Evolutionary conservation across 306 rosid genomes (phyloP).

Genomic region (Trichosanthes cucumerina): DNA sequence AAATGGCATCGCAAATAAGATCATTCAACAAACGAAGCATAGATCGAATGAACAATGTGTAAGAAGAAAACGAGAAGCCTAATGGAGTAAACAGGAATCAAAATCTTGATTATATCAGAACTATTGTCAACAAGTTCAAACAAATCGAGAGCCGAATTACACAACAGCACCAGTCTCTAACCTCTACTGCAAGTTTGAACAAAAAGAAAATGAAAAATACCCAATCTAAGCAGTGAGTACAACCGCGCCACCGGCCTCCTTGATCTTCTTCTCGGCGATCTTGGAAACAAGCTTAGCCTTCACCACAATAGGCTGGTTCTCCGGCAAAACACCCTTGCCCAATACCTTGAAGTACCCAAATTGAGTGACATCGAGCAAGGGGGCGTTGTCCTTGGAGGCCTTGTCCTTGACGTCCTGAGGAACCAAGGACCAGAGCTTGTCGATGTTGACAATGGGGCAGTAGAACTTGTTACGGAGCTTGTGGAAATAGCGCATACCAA

Average conservation of each 20-base stretch:
- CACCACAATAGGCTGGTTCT: slow-evolving; percentile 47
- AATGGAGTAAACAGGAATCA: not conserved
- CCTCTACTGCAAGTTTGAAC: not conserved
- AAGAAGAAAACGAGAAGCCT: not conserved
- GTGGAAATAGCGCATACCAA: slow-evolving; percentile 41
- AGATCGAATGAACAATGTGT: not conserved
- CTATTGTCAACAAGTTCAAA: no score
- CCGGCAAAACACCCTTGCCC: slow-evolving; percentile 54
- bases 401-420: slow-evolving; percentile 56
- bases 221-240: slow-evolving; percentile 38
- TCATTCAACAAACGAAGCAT: not conserved
- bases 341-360: slow-evolving; percentile 54
- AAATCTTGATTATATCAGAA: not conserved
- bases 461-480: slow-evolving; percentile 62
- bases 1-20: not conserved
- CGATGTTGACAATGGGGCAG: slow-evolving; percentile 60
- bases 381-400: slow-evolving; percentile 45
- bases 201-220: not conserved
- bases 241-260: slow-evolving; percentile 16
- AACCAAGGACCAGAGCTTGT: slow-evolving; percentile 56
- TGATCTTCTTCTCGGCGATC: slow-evolving; percentile 72
- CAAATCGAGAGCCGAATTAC: no score
- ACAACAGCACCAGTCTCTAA: not conserved
- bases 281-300: slow-evolving; percentile 68
- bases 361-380: slow-evolving; percentile 56